A percentile compares a stretch with the other conserved stretches of the same genome.
These are phyloP conservation scores for Apiotrichum akiyoshidainum DNA, from an alignment of 1,284 basidiomycete species.

Conservation along the genomic window DNA sequence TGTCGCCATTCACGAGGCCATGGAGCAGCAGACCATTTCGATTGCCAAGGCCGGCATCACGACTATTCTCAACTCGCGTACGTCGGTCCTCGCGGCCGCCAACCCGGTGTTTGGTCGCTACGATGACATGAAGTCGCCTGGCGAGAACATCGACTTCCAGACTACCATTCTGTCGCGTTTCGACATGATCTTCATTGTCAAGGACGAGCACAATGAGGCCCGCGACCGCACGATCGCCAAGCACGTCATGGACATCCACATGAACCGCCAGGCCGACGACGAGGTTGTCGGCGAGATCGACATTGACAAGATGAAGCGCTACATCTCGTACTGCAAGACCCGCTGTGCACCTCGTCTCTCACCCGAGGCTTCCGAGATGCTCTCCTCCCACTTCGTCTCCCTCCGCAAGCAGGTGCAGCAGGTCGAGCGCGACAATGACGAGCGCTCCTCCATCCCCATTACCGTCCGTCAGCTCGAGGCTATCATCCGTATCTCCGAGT, in stretches of 20 bases:
- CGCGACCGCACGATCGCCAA: conserved; percentile 94
- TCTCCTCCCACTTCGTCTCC: conserved; percentile 94
- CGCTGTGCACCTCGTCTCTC: conserved; percentile 95
- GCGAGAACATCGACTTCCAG: conserved; percentile 64
- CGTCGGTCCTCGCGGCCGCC: conserved; percentile 93
- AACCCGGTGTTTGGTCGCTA: conserved; percentile 99
- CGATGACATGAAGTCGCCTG: conserved; percentile 94
- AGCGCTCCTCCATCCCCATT: conserved; percentile 96
- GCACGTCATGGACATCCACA: conserved; percentile 98
- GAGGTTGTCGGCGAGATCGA: conserved; percentile 87
- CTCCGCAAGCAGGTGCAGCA: conserved; percentile 93
- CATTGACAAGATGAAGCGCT: conserved; percentile 97
- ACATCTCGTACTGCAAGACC: conserved; percentile 94
- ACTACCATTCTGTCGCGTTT: conserved; percentile 98
- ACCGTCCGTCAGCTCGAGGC: conserved; percentile 98
- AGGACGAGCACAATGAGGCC: conserved; percentile 94
- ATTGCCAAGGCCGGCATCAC: conserved; percentile 99
- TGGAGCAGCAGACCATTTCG: conserved; percentile 99
- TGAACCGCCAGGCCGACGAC: conserved; percentile 75
- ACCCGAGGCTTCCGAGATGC: conserved; percentile 89
- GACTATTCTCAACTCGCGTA: conserved; percentile 93
- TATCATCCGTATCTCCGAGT: conserved; percentile 97
- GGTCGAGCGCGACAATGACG: conserved; percentile 95
- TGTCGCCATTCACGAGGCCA: conserved; percentile 98
- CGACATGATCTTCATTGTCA: conserved; percentile 99